phyloP scores from a whole-genome alignment of 441 rosid species.

The Populus tomentosa region DNA sequence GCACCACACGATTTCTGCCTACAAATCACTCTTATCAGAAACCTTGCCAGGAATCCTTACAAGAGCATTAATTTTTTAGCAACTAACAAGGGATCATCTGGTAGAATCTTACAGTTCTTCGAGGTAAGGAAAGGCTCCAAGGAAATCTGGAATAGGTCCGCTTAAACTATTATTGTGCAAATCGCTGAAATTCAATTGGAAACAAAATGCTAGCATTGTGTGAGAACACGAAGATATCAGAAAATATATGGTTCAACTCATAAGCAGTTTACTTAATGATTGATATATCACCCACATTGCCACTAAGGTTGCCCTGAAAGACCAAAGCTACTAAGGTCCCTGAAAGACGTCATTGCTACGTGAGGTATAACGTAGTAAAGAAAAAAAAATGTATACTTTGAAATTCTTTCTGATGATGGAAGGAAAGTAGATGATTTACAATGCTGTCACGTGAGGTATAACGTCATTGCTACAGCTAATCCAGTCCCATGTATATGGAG shows the following conservation, averaged over 20 bases:
- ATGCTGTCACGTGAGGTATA: constrained; percentile 32
- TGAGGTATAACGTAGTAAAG: not conserved
- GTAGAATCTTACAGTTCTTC: constrained; percentile 24
- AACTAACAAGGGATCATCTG: not conserved
- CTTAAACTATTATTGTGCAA: constrained; percentile 29
- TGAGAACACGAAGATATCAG: not conserved
- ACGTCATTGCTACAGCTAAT: constrained; percentile 27
- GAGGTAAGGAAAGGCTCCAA: constrained; percentile 27
- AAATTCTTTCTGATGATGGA: not conserved
- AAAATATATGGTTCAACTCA: not conserved
- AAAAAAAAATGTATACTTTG: not conserved
- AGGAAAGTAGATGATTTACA: constrained; percentile 23
- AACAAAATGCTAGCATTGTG: not conserved
- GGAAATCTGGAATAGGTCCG: constrained; percentile 31
- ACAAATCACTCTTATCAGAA: too few species aligned
- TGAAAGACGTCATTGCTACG: constrained; percentile 1
- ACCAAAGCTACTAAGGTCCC: constrained; percentile 31
- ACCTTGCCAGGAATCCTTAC: not conserved
- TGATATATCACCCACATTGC: constrained; percentile 2
- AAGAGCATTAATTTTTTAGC: not conserved
- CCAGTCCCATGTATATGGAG: constrained; percentile 43
- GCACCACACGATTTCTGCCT: too few species aligned
- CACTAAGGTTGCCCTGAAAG: constrained; percentile 27
- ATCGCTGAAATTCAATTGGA: constrained; percentile 20
- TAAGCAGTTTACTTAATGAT: constrained; percentile 22